Conservation (phyloP, 2,329 filamentous ascomycete genomes). For the Colletotrichum lupini region DNA sequence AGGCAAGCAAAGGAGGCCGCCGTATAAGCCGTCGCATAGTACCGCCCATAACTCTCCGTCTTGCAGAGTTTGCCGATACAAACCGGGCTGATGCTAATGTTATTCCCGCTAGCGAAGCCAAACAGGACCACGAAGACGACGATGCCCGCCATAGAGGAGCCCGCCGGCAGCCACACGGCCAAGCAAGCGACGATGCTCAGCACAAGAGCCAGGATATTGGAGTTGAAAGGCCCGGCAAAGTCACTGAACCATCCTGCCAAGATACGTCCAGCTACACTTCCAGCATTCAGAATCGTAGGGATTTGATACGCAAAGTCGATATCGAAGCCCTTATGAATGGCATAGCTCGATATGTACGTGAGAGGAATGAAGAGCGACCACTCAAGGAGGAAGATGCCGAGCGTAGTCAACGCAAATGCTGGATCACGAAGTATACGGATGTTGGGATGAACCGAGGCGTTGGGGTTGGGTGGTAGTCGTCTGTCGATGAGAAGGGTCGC, state of each 20-base stretch:
- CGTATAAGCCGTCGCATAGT: conserved; percentile 87
- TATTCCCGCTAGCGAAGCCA: conserved; percentile 83
- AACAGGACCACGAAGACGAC: conserved; percentile 81
- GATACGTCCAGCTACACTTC: conserved; percentile 80
- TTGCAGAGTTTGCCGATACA: conserved; percentile 85
- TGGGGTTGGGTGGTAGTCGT: conserved; percentile 69
- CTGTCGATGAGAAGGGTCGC: conserved; percentile 63
- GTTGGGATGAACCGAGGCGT: conserved; percentile 71
- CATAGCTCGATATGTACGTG: conserved; percentile 83
- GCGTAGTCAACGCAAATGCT: conserved; percentile 72
- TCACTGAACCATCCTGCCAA: conserved; percentile 84
- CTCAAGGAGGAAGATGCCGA: conserved; percentile 77
- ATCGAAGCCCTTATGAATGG: conserved; percentile 72
- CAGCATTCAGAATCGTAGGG: conserved; percentile 84
- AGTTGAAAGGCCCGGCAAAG: conserved; percentile 85
- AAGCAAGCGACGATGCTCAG: conserved; percentile 71
- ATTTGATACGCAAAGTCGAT: conserved; percentile 78
- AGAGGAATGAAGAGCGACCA: conserved; percentile 83
- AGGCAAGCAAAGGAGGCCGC: conserved; percentile 81
- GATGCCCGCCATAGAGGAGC: conserved; percentile 67
- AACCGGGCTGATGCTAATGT: conserved; percentile 84
- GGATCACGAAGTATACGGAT: conserved; percentile 71
- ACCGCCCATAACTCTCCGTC: conserved; percentile 84
- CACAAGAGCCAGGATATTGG: conserved; percentile 76
- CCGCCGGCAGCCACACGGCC: conserved; percentile 80